Conservation (phyloP, 2,329 filamentous ascomycete genomes). For the Thermoascus crustaceus region DNA sequence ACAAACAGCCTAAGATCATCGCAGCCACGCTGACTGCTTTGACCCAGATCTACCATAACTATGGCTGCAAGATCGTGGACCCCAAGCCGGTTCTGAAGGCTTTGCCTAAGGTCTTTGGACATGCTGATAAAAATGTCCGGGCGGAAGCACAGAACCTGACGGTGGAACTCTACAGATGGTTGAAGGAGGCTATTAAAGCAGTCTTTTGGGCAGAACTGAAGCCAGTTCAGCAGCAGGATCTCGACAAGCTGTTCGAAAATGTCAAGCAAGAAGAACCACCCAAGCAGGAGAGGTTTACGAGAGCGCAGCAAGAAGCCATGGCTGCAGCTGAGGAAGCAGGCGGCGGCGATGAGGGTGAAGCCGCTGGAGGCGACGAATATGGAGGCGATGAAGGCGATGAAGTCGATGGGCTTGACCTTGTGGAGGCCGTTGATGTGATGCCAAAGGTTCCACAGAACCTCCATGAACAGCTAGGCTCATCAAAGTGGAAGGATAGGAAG, state of each 20-base stretch:
- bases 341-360: conserved; percentile 47
- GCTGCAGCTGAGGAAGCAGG: conserved; percentile 58
- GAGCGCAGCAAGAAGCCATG: conserved; percentile 79
- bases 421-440: conserved; percentile 79
- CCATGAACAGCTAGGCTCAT: conserved; percentile 71
- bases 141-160: conserved; percentile 86
- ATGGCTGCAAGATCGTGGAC: conserved; percentile 88
- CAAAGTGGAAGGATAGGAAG: conserved; percentile 98
- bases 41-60: conserved; percentile 81
- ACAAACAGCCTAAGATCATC: conserved; percentile 88
- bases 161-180: conserved; percentile 92
- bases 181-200: conserved; percentile 95
- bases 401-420: conserved; percentile 71
- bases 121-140: conserved; percentile 96
- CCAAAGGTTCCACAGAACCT: conserved; percentile 76
- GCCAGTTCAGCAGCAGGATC: conserved; percentile 84
- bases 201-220: conserved; percentile 96
- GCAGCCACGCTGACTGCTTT: conserved; percentile 67
- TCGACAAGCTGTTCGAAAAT: conserved; percentile 90
- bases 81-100: conserved; percentile 84
- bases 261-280: conserved; percentile 78
- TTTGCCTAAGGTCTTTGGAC: conserved; percentile 83
- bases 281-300: conserved; percentile 81
- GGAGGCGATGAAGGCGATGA: conserved; percentile 55
- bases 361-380: conserved; percentile 52